Base-by-base conservation (phyloP, 2,329 filamentous ascomycete genomes). In the Aspergillus melleus region DNA sequence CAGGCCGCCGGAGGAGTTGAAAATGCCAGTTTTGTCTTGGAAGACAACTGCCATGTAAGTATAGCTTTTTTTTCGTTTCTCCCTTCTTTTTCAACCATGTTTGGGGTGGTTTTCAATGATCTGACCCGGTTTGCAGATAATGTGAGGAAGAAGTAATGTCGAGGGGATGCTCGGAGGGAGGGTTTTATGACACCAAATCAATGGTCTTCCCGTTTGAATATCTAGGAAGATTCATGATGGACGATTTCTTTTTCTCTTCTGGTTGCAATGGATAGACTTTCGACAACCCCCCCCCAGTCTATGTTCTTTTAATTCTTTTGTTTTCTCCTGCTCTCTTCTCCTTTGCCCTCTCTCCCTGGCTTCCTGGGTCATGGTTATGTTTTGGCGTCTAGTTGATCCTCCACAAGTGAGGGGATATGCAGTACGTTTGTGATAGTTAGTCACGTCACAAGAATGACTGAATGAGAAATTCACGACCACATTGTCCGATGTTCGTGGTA, bases 21-120 rank as follows among this genome's bases (percentile, higher is more conserved):
- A 29, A 67, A 47, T 16, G 44, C 44, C 16, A 47, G 66, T 4
- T 68, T 79, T 61, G 66, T 79, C 22, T 64, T 80, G 30, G 76
- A 80, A 64, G 78, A 80, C 58, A 80, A 80, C 65, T 81, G 79
- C 66, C 63, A 59, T 63, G 79, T 81, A 71, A 67, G 75, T 72
- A 12, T 47, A 6, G 6, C n/a, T 22, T 24, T 47, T 22, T 6
- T 46, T 46, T 8, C 16, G 9, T 19, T 46, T 3, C 19, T 12
- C 16, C 44, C 11, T 19, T 46, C 42, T 6, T 11, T 14, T 46
- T 46, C n/a, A 36, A 42, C 14, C 36, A 14, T 42, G 16, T 6
- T 19, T 8, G 36, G 14, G 14, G 36, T 6, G 6, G 14, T 3
- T n/a, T 42, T 42, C 16, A 14, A 42, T 42, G 12, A n/a, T 42